A percentile compares a stretch with the other conserved stretches of the same genome.
Conservation (phyloP, 2,329 filamentous ascomycete species). For the Madurella fahalii region DNA sequence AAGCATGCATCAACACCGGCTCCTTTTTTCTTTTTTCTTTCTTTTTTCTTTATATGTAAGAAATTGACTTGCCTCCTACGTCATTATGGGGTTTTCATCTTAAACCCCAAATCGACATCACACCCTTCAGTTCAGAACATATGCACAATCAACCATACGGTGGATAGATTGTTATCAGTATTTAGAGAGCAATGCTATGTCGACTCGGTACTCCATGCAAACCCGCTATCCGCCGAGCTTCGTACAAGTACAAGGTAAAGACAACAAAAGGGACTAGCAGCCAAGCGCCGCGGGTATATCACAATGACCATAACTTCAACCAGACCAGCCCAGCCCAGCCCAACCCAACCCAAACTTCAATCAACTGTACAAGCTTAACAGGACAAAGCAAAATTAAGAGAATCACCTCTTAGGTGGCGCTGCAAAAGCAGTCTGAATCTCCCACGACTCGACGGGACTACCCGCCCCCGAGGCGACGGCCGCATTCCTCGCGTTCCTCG, state of each 20-base stretch:
- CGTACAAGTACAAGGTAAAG: not conserved
- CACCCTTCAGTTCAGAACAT: too few relatives aligned
- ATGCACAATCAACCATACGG: too few relatives aligned
- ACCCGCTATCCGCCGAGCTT: not conserved
- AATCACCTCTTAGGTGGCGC: slow-evolving; percentile 28
- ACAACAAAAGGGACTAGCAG: not conserved
- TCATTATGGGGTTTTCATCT: too few relatives aligned
- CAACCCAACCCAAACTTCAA: not conserved
- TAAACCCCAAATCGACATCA: too few relatives aligned
- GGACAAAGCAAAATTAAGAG: not conserved
- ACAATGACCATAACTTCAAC: not conserved
- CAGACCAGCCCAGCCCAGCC: not conserved
- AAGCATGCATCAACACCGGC: too few relatives aligned
- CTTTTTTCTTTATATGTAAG: too few relatives aligned
- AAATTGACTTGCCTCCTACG: too few relatives aligned
- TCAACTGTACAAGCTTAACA: not conserved
- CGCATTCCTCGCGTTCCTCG: slow-evolving; percentile 15
- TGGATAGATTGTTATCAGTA: too few relatives aligned
- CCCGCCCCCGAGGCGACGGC: slow-evolving; percentile 18
- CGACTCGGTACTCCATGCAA: not conserved
- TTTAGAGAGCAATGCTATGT: too few relatives aligned
- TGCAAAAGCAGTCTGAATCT: slow-evolving; percentile 38
- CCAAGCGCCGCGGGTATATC: not conserved
- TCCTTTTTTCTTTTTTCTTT: too few relatives aligned
- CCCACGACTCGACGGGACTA: slow-evolving; percentile 34